Evolutionary conservation across 108 stramenopile species (phyloP).

Genomic region (Thalassiosira profunda): DNA sequence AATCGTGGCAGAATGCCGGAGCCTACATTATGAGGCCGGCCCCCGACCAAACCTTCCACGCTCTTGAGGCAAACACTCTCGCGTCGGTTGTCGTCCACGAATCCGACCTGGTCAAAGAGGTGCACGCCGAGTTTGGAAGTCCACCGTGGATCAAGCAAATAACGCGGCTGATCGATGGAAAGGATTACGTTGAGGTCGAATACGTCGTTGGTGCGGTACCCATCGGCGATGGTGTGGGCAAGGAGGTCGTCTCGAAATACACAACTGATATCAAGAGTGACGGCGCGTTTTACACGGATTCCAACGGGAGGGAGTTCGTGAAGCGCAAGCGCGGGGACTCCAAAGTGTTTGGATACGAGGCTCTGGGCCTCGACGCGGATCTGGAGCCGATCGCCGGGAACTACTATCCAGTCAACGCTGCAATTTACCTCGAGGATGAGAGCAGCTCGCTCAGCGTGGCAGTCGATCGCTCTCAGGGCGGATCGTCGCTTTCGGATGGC

Average conservation of each 20-base stretch:
- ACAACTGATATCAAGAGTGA: conserved; percentile 58
- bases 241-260: conserved; percentile 88
- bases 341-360: conserved; percentile 51
- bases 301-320: conserved; percentile 96
- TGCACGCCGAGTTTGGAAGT: conserved; percentile 74
- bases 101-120: conserved; percentile 63
- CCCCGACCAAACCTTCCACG: conserved; percentile 45
- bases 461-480: conserved; percentile 93
- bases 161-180: conserved; percentile 64
- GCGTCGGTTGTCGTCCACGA: conserved; percentile 14
- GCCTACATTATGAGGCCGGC: conserved; percentile 97
- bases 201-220: conserved; percentile 95
- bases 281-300: conserved; percentile 93
- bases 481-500: conserved; percentile 84
- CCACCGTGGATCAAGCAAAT: conserved; percentile 86
- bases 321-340: conserved; percentile 71
- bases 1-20: conserved; percentile 78
- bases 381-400: conserved; percentile 94
- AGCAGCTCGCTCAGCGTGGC: conserved; percentile 64
- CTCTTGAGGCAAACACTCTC: too few species aligned
- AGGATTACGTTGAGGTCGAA: conserved; percentile 88
- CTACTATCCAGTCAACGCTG: conserved; percentile 97
- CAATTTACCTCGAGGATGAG: conserved; percentile 87
- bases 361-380: not conserved
- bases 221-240: conserved; percentile 76